Evolutionary conservation across 2,329 filamentous ascomycete genomes (phyloP).

Genomic region (Xylariaceae sp.): DNA sequence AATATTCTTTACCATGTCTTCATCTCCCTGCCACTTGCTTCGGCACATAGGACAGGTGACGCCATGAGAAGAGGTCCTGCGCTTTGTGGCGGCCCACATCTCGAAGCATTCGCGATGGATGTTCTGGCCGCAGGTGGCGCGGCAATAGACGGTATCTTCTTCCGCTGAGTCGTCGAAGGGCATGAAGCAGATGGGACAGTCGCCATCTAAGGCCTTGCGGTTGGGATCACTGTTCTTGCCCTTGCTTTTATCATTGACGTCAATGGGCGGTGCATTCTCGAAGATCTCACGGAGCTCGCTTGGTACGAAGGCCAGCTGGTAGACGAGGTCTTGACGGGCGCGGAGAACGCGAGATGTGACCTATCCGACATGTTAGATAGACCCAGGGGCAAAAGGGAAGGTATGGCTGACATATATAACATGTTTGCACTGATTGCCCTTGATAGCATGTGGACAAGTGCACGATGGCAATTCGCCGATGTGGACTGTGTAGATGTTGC

Average conservation of each 20-base stretch:
- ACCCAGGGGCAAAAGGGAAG: too few species aligned
- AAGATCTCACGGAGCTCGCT: slow-evolving; percentile 58
- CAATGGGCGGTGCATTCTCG: slow-evolving; percentile 45
- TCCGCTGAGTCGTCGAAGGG: slow-evolving; percentile 35
- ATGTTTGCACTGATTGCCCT: slow-evolving; percentile 61
- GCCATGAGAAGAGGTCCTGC: slow-evolving; percentile 28
- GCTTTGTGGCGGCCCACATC: slow-evolving; percentile 48
- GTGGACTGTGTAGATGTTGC: slow-evolving; percentile 57
- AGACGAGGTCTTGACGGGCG: slow-evolving; percentile 50
- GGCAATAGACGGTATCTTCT: slow-evolving; percentile 46
- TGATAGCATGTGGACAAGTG: slow-evolving; percentile 49
- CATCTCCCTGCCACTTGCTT: slow-evolving; percentile 43
- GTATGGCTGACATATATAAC: slow-evolving; percentile 47
- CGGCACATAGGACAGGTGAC: slow-evolving; percentile 60
- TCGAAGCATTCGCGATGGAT: slow-evolving; percentile 50
- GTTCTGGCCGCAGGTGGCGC: slow-evolving; percentile 50
- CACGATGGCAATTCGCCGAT: slow-evolving; percentile 50
- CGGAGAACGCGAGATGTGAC: slow-evolving; percentile 56
- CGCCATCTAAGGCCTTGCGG: slow-evolving; percentile 47
- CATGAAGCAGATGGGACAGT: slow-evolving; percentile 55
- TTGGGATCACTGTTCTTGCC: slow-evolving; percentile 9
- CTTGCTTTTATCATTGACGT: background rate
- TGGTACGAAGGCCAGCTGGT: slow-evolving; percentile 56
- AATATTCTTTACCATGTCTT: slow-evolving; percentile 27
- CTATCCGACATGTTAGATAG: slow-evolving; percentile 26